Conservation (phyloP, 495 filamentous ascomycete species). For the Copromyces sp. region DNA sequence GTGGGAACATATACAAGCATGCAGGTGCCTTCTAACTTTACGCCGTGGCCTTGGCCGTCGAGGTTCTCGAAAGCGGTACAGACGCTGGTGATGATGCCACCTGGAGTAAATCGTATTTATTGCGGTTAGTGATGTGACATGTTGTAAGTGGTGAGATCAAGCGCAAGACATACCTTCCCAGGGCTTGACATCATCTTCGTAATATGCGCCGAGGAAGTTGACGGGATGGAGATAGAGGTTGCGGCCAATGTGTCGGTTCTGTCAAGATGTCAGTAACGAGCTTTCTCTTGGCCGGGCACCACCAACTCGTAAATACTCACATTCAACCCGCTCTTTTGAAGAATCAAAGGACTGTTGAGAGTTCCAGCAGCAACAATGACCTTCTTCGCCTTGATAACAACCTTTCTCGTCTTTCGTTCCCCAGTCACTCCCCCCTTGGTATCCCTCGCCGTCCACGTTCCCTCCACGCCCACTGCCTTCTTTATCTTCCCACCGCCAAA, state of each 20-base stretch:
- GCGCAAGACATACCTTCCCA: slow-evolving; percentile 57
- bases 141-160: neutral
- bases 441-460: slow-evolving; percentile 65
- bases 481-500: slow-evolving; percentile 21
- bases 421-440: slow-evolving; percentile 45
- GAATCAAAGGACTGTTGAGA: slow-evolving; percentile 63
- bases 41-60: slow-evolving; percentile 73
- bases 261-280: slow-evolving; percentile 15
- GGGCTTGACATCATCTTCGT: slow-evolving; percentile 53
- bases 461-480: slow-evolving; percentile 56
- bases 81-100: slow-evolving; percentile 62
- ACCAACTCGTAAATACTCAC: slow-evolving; percentile 17
- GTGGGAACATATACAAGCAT: slow-evolving; percentile 34
- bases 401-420: slow-evolving; percentile 38
- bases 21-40: slow-evolving; percentile 60
- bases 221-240: slow-evolving; percentile 79
- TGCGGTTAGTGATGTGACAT: neutral
- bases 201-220: slow-evolving; percentile 47
- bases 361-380: slow-evolving; percentile 69
- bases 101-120: slow-evolving; percentile 9
- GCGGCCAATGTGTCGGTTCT: slow-evolving; percentile 74
- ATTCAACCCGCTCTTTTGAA: slow-evolving; percentile 59
- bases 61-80: slow-evolving; percentile 72
- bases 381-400: slow-evolving; percentile 70
- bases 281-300: neutral